These are phyloP conservation scores for Sclerotinia spermophila DNA, from an alignment of 2,329 filamentous ascomycete genomes.

Conservation along the genomic window DNA sequence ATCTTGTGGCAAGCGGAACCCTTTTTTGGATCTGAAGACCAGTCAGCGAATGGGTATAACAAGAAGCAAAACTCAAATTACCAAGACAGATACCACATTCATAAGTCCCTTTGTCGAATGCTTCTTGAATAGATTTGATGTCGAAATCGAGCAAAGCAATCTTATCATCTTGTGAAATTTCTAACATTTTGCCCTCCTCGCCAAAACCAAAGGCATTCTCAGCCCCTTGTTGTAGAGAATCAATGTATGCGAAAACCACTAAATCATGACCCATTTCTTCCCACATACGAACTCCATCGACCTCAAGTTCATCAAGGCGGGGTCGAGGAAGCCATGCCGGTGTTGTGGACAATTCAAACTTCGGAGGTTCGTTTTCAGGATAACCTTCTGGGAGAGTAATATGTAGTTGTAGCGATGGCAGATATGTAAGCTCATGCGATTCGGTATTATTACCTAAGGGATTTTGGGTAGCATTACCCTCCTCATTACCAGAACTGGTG, in stretches of 20 bases:
- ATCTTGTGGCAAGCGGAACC: constrained; percentile 77
- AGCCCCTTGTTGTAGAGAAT: constrained; percentile 56
- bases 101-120: constrained; percentile 81
- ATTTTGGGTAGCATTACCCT: background rate
- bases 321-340: constrained; percentile 55
- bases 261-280: constrained; percentile 57
- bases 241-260: constrained; percentile 61
- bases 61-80: constrained; percentile 36
- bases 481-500: constrained; percentile 23
- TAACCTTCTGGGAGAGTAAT: constrained; percentile 57
- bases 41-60: constrained; percentile 19
- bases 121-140: constrained; percentile 65
- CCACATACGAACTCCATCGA: constrained; percentile 54
- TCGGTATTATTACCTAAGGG: constrained; percentile 25
- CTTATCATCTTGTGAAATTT: constrained; percentile 56
- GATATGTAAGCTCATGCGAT: constrained; percentile 41
- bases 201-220: constrained; percentile 59
- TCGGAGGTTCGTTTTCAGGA: constrained; percentile 51
- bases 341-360: constrained; percentile 48
- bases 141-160: constrained; percentile 76
- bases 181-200: constrained; percentile 46
- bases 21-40: constrained; percentile 73
- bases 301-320: constrained; percentile 49
- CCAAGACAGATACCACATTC: constrained; percentile 81
- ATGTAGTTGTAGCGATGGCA: constrained; percentile 54